A percentile compares a stretch with the other conserved stretches of the same genome.
These are phyloP conservation scores for Sordariomycetes sp. DNA, from an alignment of 2,329 filamentous ascomycete species.

Conservation along the genomic window DNA sequence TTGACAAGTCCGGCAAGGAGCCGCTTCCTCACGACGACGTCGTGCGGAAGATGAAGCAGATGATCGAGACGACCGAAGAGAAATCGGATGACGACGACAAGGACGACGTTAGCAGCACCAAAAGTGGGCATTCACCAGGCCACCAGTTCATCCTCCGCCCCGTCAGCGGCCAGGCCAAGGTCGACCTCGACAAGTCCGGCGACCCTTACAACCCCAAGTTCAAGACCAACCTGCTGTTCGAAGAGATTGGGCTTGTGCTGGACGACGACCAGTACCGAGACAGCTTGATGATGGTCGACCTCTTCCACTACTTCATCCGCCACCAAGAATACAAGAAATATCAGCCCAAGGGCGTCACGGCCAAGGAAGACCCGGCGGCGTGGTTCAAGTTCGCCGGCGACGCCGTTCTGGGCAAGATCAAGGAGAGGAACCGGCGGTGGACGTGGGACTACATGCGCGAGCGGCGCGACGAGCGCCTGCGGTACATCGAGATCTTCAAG, in stretches of 20 bases:
- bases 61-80: constrained; percentile 49
- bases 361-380: constrained; percentile 82
- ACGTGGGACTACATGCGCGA: constrained; percentile 95
- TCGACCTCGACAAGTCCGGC: constrained; percentile 91
- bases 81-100: constrained; percentile 42
- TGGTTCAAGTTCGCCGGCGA: constrained; percentile 90
- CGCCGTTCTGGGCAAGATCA: constrained; percentile 85
- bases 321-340: constrained; percentile 95
- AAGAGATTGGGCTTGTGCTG: constrained; percentile 95
- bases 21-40: constrained; percentile 64
- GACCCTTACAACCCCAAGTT: constrained; percentile 69
- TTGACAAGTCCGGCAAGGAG: constrained; percentile 42
- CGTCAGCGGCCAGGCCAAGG: constrained; percentile 86
- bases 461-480: constrained; percentile 75
- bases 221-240: constrained; percentile 85
- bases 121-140: constrained; percentile 18
- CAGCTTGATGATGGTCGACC: constrained; percentile 91
- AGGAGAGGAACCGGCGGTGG: constrained; percentile 86
- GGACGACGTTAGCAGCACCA: constrained; percentile 14
- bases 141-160: constrained; percentile 96
- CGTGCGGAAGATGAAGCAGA: constrained; percentile 62
- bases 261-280: constrained; percentile 98
- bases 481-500: constrained; percentile 93
- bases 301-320: constrained; percentile 96
- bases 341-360: constrained; percentile 69